Evolutionary conservation across 2,329 filamentous ascomycete genomes (phyloP).

Genomic region (Phyllosticta paracitricarpa): DNA sequence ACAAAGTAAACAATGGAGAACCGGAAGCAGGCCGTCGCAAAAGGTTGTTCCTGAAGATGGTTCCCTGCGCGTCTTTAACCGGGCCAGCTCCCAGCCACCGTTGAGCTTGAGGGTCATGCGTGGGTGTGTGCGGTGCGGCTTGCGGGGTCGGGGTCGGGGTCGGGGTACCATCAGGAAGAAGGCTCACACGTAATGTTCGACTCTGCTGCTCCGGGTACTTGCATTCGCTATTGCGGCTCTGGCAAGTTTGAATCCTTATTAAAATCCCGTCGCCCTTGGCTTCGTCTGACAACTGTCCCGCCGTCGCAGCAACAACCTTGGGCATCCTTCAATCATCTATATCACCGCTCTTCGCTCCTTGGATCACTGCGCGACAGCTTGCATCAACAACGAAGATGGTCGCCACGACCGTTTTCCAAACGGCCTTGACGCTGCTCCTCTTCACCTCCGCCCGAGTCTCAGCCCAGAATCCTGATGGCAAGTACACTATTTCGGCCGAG

Average conservation of each 20-base stretch:
- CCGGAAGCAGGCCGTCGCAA: neutral
- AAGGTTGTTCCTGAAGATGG: neutral
- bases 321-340: neutral
- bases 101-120: neutral
- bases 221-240: neutral
- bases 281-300: neutral
- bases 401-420: neutral
- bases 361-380: neutral
- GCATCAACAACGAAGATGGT: neutral
- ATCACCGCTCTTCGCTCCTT: neutral
- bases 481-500: constrained; percentile 61
- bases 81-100: neutral
- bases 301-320: neutral
- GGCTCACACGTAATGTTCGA: neutral
- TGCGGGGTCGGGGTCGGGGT: neutral
- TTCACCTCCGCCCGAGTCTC: neutral
- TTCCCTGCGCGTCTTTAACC: neutral
- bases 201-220: neutral
- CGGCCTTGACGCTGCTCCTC: neutral
- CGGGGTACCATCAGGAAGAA: neutral
- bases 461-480: constrained; percentile 33
- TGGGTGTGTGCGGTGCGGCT: neutral
- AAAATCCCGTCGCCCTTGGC: neutral
- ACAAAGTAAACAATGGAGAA: neutral
- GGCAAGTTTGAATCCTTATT: neutral